Evolutionary conservation across 169 alveolate genomes (phyloP), one percentile per base, ranked within the genome.

Genomic region (Blepharisma undulans): DNA sequence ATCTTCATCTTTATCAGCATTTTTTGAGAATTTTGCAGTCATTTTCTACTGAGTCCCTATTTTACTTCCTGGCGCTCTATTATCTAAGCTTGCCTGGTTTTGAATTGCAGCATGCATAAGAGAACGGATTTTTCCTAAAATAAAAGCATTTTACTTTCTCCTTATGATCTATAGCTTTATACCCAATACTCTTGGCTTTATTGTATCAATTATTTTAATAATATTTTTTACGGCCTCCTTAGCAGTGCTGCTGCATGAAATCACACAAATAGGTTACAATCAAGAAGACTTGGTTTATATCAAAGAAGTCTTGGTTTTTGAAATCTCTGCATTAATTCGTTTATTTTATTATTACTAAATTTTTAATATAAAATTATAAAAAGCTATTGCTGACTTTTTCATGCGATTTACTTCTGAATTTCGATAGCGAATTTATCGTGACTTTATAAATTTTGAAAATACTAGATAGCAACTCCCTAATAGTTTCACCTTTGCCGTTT

Each of bases 401-500:
- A 25, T 27, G 81, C 2, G 81, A 27, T 29, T 74, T 25, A 74
- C 33, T 74, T 27, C 33, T 74, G 36, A 84, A 84, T 84, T 60
- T 34, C 78, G 60, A n/a, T 22, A 25, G 12, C 2, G 89, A 22
- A 21, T 48, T 84, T 32, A 84, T 84, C 2, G 89, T 84, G 8
- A 19, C 33, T 8, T 84, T 84, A 12, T 84, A 84, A 21, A 84
- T 25, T 84, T 60, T 84, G 29, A 22, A 48, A 66, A 86, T 86
- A 36, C 30, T n/a, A 21, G 12, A 25, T 25, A 86, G 27, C 27
- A 86, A 30, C 33, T 86, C 84, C n/a, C 91, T 86, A 6, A 86
- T 72, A 2, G 84, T 66, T 4, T 72, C 91, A 22, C 91, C 91
- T 21, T 66, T 32, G 7, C 91, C 91, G 29, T 86, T 30, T 25